Conservation (phyloP, 2,329 filamentous ascomycete genomes). For the Aspergillus awamori region DNA sequence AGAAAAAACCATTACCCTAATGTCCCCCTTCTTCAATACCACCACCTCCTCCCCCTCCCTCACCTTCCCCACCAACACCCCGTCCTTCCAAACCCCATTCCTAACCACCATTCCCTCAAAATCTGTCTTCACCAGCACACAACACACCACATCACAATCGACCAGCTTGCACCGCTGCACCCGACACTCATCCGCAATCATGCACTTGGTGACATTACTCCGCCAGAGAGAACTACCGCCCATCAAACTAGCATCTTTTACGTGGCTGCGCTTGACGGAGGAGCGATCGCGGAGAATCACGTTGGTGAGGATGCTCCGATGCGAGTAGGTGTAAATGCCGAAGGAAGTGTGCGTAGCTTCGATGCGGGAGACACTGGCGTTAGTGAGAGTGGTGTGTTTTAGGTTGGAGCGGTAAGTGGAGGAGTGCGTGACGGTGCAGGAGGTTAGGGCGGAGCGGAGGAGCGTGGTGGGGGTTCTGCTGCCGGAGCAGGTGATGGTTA, state of each 20-base stretch:
- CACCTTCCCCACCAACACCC: constrained; percentile 25
- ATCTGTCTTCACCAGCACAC: constrained; percentile 22
- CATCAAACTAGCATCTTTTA: neutral
- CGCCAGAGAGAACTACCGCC: constrained; percentile 17
- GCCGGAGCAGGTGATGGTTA: neutral
- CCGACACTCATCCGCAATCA: constrained; percentile 11
- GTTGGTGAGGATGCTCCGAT: constrained; percentile 21
- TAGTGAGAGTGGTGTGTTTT: constrained; percentile 19
- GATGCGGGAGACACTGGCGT: neutral
- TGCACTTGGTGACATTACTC: constrained; percentile 16
- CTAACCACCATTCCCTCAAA: constrained; percentile 29
- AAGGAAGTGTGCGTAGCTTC: too few relatives aligned
- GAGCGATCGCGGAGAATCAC: constrained; percentile 15
- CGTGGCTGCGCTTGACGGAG: neutral
- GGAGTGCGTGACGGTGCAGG: neutral
- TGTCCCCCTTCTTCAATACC: constrained; percentile 13
- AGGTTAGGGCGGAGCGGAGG: neutral
- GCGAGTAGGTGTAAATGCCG: neutral
- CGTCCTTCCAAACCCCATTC: constrained; percentile 31
- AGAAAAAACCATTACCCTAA: constrained; percentile 14
- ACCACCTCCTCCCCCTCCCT: constrained; percentile 22
- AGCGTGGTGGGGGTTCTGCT: neutral
- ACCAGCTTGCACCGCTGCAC: constrained; percentile 17
- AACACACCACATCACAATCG: constrained; percentile 29
- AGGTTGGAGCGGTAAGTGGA: neutral